Evolutionary conservation across 495 filamentous ascomycete genomes (phyloP), one percentile per base, ranked within the genome.

Genomic region (Cercophora samala): DNA sequence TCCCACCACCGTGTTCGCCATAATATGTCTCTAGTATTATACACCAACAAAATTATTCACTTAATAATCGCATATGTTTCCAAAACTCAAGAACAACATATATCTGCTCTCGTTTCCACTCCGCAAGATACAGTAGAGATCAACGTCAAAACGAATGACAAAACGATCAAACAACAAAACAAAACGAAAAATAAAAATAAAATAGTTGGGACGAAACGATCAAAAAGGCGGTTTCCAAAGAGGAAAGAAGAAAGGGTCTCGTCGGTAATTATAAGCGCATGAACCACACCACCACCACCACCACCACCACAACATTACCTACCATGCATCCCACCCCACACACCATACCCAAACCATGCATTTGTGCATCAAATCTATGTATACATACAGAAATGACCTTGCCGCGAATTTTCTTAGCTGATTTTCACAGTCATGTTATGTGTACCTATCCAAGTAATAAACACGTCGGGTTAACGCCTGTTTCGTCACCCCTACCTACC

Each of bases 391-490:
- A n/a, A n/a, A 29, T 17, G 5, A 46, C 37, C 13, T n/a, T 46
- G 37, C 37, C 37, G 37, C 37, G 37, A 46, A 29, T 29, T 46
- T 46, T 13, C 37, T 46, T 22, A 60, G 22, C 17, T 23, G 54
- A 58, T 32, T 60, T n/a, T n/a, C n/a, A n/a, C n/a, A n/a, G n/a
- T n/a, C 19, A 42, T 25, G 4, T 23, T 46, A 29, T 61, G 51
- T 46, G 52, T 61, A 24, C 23, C 22, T 52, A 59, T 60, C 58
- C 24, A 66, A 59, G 32, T 66, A 62, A 66, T 66, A 42, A 52
- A 61, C 42, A 54, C 64, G 46, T 24, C 42, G 58, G 64, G 58
- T 60, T 15, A 60, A 25, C 17, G 5, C 58, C 24, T 29, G 8
- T 60, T 32, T 60, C 58, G 17, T 24, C 21, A 25, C 58, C 24